Evolutionary conservation across 495 filamentous ascomycete genomes (phyloP).

Genomic region (Daldinia childiae): DNA sequence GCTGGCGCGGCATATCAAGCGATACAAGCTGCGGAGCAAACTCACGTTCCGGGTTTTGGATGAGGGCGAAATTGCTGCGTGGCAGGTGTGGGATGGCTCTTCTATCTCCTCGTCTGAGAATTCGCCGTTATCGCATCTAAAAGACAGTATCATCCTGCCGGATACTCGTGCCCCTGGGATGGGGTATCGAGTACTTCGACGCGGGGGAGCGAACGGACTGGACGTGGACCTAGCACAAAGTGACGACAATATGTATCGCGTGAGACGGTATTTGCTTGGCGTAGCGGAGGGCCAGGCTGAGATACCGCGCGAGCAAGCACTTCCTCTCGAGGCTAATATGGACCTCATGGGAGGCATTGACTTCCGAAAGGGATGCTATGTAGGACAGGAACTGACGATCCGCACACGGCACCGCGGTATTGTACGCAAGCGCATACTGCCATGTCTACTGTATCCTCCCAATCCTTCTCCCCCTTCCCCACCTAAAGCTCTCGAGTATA

Average conservation of each 20-base stretch:
- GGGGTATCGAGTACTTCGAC: constrained; percentile 66
- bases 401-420: constrained; percentile 93
- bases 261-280: constrained; percentile 79
- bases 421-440: constrained; percentile 89
- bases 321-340: constrained; percentile 86
- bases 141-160: constrained; percentile 53
- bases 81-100: constrained; percentile 69
- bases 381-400: constrained; percentile 95
- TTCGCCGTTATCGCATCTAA: neutral
- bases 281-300: constrained; percentile 86
- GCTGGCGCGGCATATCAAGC: constrained; percentile 75
- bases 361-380: constrained; percentile 95
- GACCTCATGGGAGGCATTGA: constrained; percentile 85
- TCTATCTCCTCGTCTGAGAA: neutral
- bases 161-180: constrained; percentile 76
- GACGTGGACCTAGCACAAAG: constrained; percentile 40
- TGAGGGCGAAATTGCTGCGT: constrained; percentile 68
- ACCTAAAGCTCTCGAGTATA: neutral
- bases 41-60: constrained; percentile 71
- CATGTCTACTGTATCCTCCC: constrained; percentile 73
- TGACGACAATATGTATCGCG: constrained; percentile 62
- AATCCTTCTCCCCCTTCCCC: neutral
- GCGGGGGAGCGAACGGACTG: constrained; percentile 37
- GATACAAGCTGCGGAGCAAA: constrained; percentile 85
- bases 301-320: constrained; percentile 70